Percentiles rank a stretch among this genome's conserved stretches.
Evolutionary conservation across 495 filamentous ascomycete genomes (phyloP).

Genomic region (Amniculicola lignicola): DNA sequence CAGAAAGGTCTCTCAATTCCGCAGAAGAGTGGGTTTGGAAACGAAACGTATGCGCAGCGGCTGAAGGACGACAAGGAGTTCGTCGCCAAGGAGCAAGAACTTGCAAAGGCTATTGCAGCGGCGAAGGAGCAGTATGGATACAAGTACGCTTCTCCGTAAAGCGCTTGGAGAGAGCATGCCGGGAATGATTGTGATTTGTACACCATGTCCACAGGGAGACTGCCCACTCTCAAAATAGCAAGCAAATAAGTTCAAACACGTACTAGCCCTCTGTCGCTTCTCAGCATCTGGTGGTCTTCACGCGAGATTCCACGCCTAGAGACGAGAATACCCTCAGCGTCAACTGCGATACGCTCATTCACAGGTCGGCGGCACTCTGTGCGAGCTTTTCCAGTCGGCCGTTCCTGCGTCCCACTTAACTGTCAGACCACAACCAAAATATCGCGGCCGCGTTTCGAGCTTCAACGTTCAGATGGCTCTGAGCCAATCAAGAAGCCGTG

Average conservation of each 20-base stretch:
- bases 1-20: constrained; percentile 37
- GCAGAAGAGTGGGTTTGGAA: constrained; percentile 20
- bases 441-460: constrained; percentile 19
- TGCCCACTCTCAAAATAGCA: too few species aligned
- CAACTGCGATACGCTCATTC: not conserved
- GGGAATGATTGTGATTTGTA: too few species aligned
- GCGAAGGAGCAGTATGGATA: constrained; percentile 42
- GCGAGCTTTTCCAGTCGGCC: constrained; percentile 10
- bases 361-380: constrained; percentile 10
- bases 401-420: constrained; percentile 5
- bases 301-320: too few species aligned
- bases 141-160: constrained; percentile 34
- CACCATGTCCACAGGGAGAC: too few species aligned
- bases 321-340: too few species aligned
- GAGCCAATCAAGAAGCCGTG: constrained; percentile 15
- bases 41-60: constrained; percentile 29
- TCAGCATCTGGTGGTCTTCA: too few species aligned
- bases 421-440: constrained; percentile 28
- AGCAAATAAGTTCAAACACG: too few species aligned
- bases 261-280: too few species aligned
- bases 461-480: not conserved
- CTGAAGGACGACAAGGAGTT: constrained; percentile 39
- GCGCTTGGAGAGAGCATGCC: not conserved
- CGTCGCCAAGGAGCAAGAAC: constrained; percentile 32
- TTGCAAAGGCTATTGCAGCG: constrained; percentile 28